A percentile compares a stretch with the other conserved stretches of the same genome.
Evolutionary conservation across 768 basidiomycete genomes (phyloP).

Genomic region (Rhizopogon rudus): DNA sequence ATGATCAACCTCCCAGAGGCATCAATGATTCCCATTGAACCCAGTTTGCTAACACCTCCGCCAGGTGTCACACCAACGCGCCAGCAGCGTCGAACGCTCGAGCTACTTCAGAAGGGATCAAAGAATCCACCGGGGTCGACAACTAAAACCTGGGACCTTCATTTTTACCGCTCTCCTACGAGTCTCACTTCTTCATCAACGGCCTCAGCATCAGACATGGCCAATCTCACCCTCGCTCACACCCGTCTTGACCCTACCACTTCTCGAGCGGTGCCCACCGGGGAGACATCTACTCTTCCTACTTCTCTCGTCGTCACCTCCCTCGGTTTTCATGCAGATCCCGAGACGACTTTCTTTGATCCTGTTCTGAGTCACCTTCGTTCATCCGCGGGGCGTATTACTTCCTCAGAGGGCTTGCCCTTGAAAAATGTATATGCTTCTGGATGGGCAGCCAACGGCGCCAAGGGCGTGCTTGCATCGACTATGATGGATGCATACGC

Average conservation of each 20-base stretch:
- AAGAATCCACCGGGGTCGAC: constrained; percentile 44
- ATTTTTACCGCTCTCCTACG: constrained; percentile 75
- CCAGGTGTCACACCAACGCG: constrained; percentile 39
- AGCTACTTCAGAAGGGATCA: constrained; percentile 65
- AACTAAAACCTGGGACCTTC: constrained; percentile 70
- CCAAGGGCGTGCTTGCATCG: constrained; percentile 84
- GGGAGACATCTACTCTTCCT: constrained; percentile 40
- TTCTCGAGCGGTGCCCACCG: constrained; percentile 49
- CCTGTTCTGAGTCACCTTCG: constrained; percentile 50
- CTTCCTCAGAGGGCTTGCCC: constrained; percentile 31
- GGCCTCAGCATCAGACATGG: constrained; percentile 14
- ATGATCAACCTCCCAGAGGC: constrained; percentile 62
- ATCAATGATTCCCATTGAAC: constrained; percentile 58
- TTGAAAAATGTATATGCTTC: constrained; percentile 77
- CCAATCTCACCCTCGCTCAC: constrained; percentile 53
- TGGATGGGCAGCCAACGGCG: constrained; percentile 92
- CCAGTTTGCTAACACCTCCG: constrained; percentile 35
- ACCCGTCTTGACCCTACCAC: constrained; percentile 50
- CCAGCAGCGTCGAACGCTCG: constrained; percentile 61
- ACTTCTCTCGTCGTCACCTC: constrained; percentile 86
- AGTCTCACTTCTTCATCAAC: constrained; percentile 31
- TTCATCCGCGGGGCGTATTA: constrained; percentile 45
- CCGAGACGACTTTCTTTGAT: constrained; percentile 55
- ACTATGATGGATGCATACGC: constrained; percentile 93
- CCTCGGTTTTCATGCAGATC: constrained; percentile 79